Conservation (phyloP, 257 asterid genomes). For the Solanum chilense region DNA sequence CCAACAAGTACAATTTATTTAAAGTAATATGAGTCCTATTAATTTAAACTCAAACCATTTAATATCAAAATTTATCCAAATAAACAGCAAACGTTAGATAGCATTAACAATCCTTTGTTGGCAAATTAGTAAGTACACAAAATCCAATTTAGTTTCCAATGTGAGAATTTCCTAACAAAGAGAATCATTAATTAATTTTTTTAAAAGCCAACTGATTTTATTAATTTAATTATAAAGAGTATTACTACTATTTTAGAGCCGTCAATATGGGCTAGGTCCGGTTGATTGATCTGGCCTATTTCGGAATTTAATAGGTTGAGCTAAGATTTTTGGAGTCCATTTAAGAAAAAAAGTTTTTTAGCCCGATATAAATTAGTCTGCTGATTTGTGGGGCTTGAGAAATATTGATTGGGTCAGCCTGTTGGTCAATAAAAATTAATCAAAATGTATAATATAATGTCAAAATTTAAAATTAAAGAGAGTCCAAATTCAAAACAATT, state of each 20-base stretch:
- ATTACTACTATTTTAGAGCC: background rate
- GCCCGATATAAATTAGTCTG: fast-evolving
- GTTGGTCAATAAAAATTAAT: too few relatives aligned
- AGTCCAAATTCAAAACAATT: too few relatives aligned
- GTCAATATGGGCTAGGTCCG: too few relatives aligned
- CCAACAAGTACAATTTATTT: background rate
- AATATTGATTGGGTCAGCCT: too few relatives aligned
- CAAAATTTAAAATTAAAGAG: too few relatives aligned
- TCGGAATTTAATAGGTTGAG: too few relatives aligned
- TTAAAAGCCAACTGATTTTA: background rate
- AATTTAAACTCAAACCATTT: background rate
- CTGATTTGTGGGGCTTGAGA: too few relatives aligned
- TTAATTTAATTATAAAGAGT: background rate
- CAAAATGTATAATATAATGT: too few relatives aligned
- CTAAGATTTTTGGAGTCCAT: too few relatives aligned
- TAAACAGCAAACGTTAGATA: background rate
- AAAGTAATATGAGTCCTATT: background rate
- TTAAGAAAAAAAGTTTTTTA: too few relatives aligned
- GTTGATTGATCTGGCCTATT: fast-evolving
- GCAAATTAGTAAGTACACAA: background rate
- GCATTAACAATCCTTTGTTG: background rate
- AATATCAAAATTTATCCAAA: background rate
- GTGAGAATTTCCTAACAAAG: background rate
- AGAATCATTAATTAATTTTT: background rate
- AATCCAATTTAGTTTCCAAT: background rate